Evolutionary conservation across 805 yeast genomes (phyloP).

Genomic region (Saccharomycopsis malanga): DNA sequence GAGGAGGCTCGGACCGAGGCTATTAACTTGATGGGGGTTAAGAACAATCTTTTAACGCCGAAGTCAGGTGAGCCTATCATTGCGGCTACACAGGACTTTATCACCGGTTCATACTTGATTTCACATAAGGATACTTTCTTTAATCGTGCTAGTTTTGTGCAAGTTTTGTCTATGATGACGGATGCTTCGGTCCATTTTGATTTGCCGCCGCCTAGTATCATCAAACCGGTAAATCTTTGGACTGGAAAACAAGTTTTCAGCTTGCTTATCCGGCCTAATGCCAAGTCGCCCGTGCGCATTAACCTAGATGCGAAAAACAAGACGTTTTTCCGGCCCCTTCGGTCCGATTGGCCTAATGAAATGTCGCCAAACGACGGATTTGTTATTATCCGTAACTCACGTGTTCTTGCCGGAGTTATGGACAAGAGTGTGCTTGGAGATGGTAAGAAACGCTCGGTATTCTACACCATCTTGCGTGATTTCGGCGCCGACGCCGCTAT

Average conservation of each 20-base stretch:
- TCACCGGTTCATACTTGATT: conserved; percentile 89
- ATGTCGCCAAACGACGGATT: conserved; percentile 98
- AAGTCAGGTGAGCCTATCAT: conserved; percentile 98
- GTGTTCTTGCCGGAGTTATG: conserved; percentile 89
- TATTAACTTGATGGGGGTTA: conserved; percentile 96
- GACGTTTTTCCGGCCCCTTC: conserved; percentile 71
- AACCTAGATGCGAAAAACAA: conserved; percentile 93
- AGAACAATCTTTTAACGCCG: conserved; percentile 89
- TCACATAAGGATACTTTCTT: conserved; percentile 91
- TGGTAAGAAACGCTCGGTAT: conserved; percentile 95
- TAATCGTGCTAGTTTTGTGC: conserved; percentile 79
- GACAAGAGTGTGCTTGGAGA: conserved; percentile 95
- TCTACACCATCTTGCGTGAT: conserved; percentile 90
- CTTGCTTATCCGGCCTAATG: conserved; percentile 77
- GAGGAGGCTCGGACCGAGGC: conserved; percentile 99
- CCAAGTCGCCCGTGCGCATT: conserved; percentile 67
- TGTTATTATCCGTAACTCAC: conserved; percentile 83
- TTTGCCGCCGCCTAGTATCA: conserved; percentile 89
- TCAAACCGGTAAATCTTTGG: conserved; percentile 88
- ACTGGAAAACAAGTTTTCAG: conserved; percentile 96
- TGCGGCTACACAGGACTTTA: conserved; percentile 99
- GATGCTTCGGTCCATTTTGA: conserved; percentile 87
- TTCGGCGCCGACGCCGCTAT: conserved; percentile 98
- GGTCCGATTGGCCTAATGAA: conserved; percentile 65
- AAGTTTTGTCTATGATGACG: conserved; percentile 89